Evolutionary conservation across 108 stramenopile genomes (phyloP), one percentile per base, ranked within the genome.

Genomic region (Pseudonitzschia pungens): DNA sequence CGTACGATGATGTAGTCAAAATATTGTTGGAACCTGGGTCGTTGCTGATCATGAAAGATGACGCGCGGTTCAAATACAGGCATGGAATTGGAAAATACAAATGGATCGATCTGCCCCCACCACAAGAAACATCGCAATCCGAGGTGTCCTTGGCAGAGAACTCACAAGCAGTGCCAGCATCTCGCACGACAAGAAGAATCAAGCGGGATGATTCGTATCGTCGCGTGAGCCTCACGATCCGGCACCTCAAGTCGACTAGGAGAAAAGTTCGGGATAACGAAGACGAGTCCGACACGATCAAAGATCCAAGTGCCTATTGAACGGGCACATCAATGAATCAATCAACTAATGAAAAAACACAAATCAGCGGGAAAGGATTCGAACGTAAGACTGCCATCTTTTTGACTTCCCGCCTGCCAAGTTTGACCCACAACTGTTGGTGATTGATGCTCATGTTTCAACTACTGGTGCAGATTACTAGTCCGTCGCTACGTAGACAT

Each of bases 61-160:
- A 67, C 29, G 74, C 74, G 16, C 24, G 74, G 40, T 52, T 67
- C 33, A 52, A 74, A 18, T 74, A 74, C 56, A 50, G 74, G 21
- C 74, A 74, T 41, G 74, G 74, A 0, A 74, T 74, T 14, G 44
- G 63, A 32, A 74, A 74, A 27, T 68, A 68, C 42, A 74, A 74
- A 41, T 74, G 74, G 74, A 42, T 74, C 32, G 26, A 48, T 43
- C 26, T 58, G 15, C 57, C 57, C 9, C 57, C 57, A 26, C 0
- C 53, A 0, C n/a, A 21, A 54, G 53, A 54, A 54, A 15, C 14
- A 54, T 0, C 2, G 24, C 24, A 15, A 6, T 21, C 11, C 6
- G 53, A 54, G 15, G 29, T 26, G 14, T 26, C 7, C 26, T 31
- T 26, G 15, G 4, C 9, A 3, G 50, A 51, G 7, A 36, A 5